These are phyloP conservation scores for Fraxinus xanthoxyloides DNA, from an alignment of 305 asterid species.

Conservation along the genomic window DNA sequence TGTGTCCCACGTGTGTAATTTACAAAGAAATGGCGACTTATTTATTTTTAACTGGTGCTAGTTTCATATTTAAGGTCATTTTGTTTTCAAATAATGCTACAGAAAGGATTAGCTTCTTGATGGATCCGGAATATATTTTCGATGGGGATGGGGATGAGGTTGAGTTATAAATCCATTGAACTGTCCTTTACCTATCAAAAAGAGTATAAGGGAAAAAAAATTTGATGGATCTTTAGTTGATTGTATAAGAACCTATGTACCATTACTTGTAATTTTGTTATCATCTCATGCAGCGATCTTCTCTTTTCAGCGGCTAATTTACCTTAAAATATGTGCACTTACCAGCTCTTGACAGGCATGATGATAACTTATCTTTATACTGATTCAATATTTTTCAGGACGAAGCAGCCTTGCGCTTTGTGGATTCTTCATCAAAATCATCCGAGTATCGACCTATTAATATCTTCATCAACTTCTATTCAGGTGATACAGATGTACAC, in stretches of 20 bases:
- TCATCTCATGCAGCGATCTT: neutral
- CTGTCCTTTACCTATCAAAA: neutral
- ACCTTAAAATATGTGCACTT: neutral
- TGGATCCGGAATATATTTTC: neutral
- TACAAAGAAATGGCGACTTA: neutral
- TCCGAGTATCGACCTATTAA: conserved; percentile 86
- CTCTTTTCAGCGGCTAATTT: neutral
- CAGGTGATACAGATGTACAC: conserved; percentile 45
- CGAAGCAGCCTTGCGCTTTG: conserved; percentile 90
- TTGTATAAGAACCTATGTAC: neutral
- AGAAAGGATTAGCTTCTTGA: neutral
- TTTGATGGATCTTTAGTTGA: neutral
- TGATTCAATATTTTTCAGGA: conserved; percentile 46
- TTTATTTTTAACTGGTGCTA: neutral
- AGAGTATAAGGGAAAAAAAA: neutral
- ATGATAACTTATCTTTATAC: conserved; percentile 6
- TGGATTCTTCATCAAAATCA: conserved; percentile 61
- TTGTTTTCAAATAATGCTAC: neutral
- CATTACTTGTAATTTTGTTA: neutral
- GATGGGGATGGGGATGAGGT: neutral
- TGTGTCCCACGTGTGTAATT: neutral
- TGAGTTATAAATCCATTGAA: neutral
- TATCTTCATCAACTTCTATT: conserved; percentile 80
- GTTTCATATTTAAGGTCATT: neutral
- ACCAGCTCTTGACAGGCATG: conserved; percentile 7